Percentiles rank a stretch among this genome's conserved stretches.
Evolutionary conservation across 495 filamentous ascomycete species (phyloP).

Genomic region (Lophiotrema nucula): DNA sequence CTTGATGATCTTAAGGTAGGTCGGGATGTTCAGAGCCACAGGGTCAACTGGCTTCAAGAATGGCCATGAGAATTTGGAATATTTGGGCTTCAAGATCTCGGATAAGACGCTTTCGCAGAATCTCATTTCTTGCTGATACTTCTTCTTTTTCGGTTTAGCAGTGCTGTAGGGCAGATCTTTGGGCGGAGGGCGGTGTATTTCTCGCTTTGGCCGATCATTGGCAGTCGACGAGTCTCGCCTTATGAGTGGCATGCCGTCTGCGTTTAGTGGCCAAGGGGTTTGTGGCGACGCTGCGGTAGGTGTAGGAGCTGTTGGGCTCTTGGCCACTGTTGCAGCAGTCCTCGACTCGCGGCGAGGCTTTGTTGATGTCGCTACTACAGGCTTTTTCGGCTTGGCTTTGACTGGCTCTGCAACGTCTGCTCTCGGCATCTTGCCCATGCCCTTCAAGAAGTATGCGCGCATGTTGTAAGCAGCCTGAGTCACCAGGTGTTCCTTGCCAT

Average conservation of each 20-base stretch:
- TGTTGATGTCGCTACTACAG: constrained; percentile 38
- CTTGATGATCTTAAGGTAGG: constrained; percentile 90
- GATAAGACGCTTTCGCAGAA: constrained; percentile 83
- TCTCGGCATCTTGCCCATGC: constrained; percentile 51
- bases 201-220: constrained; percentile 81
- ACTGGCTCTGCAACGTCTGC: constrained; percentile 51
- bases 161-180: constrained; percentile 83
- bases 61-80: constrained; percentile 60
- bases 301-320: constrained; percentile 43
- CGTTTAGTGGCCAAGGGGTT: constrained; percentile 75
- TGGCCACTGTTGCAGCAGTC: constrained; percentile 32
- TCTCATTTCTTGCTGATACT: constrained; percentile 79
- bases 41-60: constrained; percentile 88
- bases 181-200: constrained; percentile 85
- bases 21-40: constrained; percentile 88
- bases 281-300: constrained; percentile 46
- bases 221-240: constrained; percentile 78
- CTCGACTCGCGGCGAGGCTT: constrained; percentile 30
- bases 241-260: constrained; percentile 85
- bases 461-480: constrained; percentile 61
- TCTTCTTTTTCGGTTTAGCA: constrained; percentile 87
- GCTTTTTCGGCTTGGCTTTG: constrained; percentile 57
- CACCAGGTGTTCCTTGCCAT: constrained; percentile 72
- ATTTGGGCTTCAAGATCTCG: constrained; percentile 73
- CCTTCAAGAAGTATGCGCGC: constrained; percentile 59